These are phyloP conservation scores for Claviceps maximensis DNA, from an alignment of 2,329 filamentous ascomycete species.

Conservation along the genomic window DNA sequence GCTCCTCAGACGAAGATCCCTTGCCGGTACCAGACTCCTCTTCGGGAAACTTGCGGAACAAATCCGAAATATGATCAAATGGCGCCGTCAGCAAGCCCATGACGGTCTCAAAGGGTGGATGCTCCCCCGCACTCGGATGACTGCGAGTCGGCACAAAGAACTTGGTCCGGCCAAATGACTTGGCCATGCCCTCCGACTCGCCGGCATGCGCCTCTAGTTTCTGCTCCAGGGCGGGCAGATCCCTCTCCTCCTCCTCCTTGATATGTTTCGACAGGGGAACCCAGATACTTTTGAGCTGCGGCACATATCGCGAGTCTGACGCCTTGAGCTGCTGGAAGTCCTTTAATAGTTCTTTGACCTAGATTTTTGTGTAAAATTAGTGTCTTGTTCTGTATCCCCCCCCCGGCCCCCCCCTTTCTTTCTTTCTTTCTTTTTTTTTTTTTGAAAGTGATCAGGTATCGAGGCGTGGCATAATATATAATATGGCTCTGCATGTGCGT, in stretches of 20 bases:
- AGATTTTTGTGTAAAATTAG: not conserved
- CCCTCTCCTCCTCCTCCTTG: conserved; percentile 34
- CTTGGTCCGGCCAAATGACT: conserved; percentile 38
- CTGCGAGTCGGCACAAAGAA: conserved; percentile 37
- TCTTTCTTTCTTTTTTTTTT: too few species aligned
- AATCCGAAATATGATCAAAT: conserved; percentile 39
- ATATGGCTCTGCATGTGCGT: too few species aligned
- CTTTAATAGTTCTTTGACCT: conserved; percentile 39
- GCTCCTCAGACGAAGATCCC: not conserved
- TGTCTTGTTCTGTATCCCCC: too few species aligned
- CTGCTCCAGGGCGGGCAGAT: conserved; percentile 34
- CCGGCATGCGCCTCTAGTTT: conserved; percentile 20
- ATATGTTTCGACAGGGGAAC: conserved; percentile 31
- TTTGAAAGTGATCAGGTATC: too few species aligned
- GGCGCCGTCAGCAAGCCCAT: conserved; percentile 41
- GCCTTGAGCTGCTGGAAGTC: conserved; percentile 33
- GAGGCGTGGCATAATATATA: too few species aligned
- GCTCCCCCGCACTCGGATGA: conserved; percentile 36
- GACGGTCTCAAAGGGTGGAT: conserved; percentile 42
- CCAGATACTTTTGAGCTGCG: conserved; percentile 31
- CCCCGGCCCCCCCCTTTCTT: too few species aligned
- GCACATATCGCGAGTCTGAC: conserved; percentile 26
- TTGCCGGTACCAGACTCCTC: not conserved
- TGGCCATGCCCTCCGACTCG: conserved; percentile 23
- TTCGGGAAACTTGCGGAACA: conserved; percentile 41